These are phyloP conservation scores for Coemansia sp. DNA, from an alignment of 192 early-diverging fungal genomes.

Conservation along the genomic window DNA sequence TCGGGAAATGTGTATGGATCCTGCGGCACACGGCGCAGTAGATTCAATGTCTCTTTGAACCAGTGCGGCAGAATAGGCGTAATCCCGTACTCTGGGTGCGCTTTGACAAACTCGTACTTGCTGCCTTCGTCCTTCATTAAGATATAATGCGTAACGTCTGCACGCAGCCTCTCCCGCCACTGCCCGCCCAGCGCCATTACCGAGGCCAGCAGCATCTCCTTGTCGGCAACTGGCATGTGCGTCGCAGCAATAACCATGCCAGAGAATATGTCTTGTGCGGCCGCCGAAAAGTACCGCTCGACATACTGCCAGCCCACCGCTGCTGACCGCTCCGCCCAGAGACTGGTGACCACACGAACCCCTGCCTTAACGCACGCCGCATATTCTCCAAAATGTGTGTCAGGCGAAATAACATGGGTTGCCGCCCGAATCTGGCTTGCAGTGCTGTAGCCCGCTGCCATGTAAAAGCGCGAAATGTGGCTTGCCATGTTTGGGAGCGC, in stretches of 20 bases:
- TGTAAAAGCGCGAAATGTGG: conserved; percentile 38
- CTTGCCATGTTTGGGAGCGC: conserved; percentile 43
- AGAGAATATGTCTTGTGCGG: conserved; percentile 38
- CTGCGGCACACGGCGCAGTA: conserved; percentile 56
- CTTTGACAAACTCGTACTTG: conserved; percentile 53
- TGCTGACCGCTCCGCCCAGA: conserved; percentile 45
- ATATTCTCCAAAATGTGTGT: conserved; percentile 54
- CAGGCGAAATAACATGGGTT: conserved; percentile 41
- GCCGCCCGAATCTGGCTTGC: conserved; percentile 4
- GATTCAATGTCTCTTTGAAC: conserved; percentile 66
- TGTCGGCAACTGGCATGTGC: conserved; percentile 42
- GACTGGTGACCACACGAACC: conserved; percentile 37
- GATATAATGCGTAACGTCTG: conserved; percentile 48
- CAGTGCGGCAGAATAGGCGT: conserved; percentile 70
- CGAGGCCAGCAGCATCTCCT: conserved; percentile 40
- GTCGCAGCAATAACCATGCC: conserved; percentile 47
- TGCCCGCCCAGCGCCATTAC: conserved; percentile 54
- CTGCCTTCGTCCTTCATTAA: conserved; percentile 32
- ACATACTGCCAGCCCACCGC: conserved; percentile 32
- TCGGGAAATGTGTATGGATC: conserved; percentile 55
- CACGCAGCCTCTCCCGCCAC: conserved; percentile 45
- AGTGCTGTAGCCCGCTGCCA: conserved; percentile 4
- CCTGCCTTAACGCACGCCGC: conserved; percentile 26
- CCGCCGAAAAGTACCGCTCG: conserved; percentile 43
- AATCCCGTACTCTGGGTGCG: conserved; percentile 54